Percentiles rank a stretch among this genome's conserved stretches.
These are phyloP conservation scores for Liriodendron chinense DNA, from an alignment of 164 flowering plant species.

Conservation along the genomic window DNA sequence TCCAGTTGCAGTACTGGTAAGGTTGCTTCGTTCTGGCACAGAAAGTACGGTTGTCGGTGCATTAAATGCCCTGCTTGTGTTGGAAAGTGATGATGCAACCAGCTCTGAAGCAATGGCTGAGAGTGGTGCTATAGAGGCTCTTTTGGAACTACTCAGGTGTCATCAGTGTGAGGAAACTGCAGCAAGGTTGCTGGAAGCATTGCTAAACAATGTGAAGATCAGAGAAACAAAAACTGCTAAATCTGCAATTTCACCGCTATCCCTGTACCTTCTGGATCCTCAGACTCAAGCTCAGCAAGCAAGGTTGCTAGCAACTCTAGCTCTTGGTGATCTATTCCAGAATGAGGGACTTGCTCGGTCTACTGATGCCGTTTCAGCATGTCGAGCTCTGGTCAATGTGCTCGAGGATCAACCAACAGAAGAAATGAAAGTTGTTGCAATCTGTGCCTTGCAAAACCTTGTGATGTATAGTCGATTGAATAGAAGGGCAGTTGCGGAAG, in stretches of 20 bases:
- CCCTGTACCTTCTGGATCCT: conserved; percentile 96
- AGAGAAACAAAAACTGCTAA: conserved; percentile 86
- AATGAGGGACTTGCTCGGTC: conserved; percentile 86
- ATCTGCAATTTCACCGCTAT: conserved; percentile 76
- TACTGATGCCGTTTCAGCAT: conserved; percentile 91
- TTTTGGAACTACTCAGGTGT: conserved; percentile 32
- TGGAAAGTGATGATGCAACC: conserved; percentile 91
- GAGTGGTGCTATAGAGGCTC: conserved; percentile 39
- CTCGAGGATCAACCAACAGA: conserved; percentile 98
- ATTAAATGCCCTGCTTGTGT: conserved; percentile 83
- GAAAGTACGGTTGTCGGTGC: conserved; percentile 87
- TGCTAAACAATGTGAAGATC: conserved; percentile 55
- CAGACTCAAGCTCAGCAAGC: conserved; percentile 97
- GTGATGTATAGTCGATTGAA: conserved; percentile 94
- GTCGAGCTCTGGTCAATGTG: conserved; percentile 92
- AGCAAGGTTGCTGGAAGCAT: conserved; percentile 31
- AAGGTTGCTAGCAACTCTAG: conserved; percentile 83
- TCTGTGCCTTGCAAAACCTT: conserved; percentile 98
- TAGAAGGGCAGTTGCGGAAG: conserved; percentile 99
- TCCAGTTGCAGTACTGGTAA: conserved; percentile 93
- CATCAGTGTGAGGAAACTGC: conserved; percentile 40
- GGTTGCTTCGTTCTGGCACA: conserved; percentile 81
- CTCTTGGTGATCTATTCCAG: conserved; percentile 96
- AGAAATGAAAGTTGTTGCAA: conserved; percentile 98
- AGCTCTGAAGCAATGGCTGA: conserved; percentile 99